These are phyloP conservation scores for Neolecta irregularis DNA, from an alignment of 1,139 yeast genomes.

Conservation along the genomic window DNA sequence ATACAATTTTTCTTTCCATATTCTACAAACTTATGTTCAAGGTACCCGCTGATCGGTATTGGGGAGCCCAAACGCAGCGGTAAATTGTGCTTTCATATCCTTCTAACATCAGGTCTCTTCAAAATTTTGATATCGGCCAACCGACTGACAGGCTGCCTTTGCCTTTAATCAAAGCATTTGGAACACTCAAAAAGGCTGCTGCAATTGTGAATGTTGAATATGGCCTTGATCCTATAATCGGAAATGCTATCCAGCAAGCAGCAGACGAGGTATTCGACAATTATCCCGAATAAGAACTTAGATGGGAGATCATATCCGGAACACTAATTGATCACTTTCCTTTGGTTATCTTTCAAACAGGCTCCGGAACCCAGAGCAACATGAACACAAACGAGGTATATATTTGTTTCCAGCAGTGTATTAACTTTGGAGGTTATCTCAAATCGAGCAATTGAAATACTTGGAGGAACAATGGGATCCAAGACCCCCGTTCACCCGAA, in stretches of 20 bases:
- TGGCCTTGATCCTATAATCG: conserved; percentile 75
- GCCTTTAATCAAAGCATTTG: conserved; percentile 83
- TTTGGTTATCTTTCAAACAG: conserved; percentile 94
- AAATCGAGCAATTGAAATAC: conserved; percentile 88
- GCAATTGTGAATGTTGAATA: conserved; percentile 76
- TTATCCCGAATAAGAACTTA: too few relatives aligned
- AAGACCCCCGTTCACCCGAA: conserved; percentile 93
- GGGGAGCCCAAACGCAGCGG: conserved; percentile 98
- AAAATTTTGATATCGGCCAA: conserved; percentile 93
- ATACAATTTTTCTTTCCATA: neutral
- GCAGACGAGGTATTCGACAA: conserved; percentile 95
- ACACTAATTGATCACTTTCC: conserved; percentile 91
- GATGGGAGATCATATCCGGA: conserved; percentile 72
- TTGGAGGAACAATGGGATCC: conserved; percentile 84
- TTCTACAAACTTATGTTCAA: conserved; percentile 32
- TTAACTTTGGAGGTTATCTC: conserved; percentile 68
- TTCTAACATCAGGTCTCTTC: conserved; percentile 33
- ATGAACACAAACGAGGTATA: conserved; percentile 32
- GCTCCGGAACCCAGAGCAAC: conserved; percentile 96
- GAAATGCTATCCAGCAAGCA: conserved; percentile 77
- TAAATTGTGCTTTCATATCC: conserved; percentile 18
- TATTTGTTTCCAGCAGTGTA: neutral
- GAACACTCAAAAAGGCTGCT: conserved; percentile 84
- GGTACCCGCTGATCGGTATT: conserved; percentile 71
- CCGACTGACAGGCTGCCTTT: conserved; percentile 77